Conservation (phyloP, 73 alveolate genomes). For the Paramecium sexaurelia region DNA sequence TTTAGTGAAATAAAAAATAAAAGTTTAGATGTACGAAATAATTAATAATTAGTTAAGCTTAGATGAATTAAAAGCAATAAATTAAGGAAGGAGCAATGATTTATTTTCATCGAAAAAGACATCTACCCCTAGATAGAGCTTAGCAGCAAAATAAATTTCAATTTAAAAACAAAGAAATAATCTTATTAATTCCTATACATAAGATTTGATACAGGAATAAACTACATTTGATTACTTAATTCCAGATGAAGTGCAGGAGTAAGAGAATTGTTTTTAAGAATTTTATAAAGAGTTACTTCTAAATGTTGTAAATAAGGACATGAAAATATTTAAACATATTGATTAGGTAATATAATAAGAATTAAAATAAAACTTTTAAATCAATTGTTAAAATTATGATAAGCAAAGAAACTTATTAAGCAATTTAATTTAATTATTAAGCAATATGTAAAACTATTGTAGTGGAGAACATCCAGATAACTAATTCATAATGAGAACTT, state of each 20-base stretch:
- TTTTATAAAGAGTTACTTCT: neutral
- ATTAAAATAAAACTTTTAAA: neutral
- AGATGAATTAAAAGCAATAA: neutral
- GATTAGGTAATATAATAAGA: neutral
- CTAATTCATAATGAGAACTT: constrained; percentile 22
- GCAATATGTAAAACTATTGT: neutral
- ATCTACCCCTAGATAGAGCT: neutral
- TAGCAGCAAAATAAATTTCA: constrained; percentile 38
- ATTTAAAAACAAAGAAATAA: constrained; percentile 21
- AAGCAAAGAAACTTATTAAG: neutral
- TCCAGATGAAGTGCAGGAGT: constrained; percentile 2
- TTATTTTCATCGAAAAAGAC: neutral
- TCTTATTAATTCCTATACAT: neutral
- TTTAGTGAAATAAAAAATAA: constrained; percentile 26
- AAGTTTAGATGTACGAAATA: constrained; percentile 8
- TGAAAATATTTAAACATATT: neutral
- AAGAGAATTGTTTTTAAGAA: neutral
- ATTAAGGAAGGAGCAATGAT: neutral
- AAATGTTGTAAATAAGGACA: constrained; percentile 17
- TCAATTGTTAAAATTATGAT: neutral
- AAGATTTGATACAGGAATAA: neutral
- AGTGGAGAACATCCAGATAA: constrained; percentile 13
- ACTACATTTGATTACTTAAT: neutral
- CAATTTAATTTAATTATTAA: neutral
- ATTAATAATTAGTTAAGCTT: neutral